Evolutionary conservation across 1,284 basidiomycete genomes (phyloP), one percentile per base, ranked within the genome.

Genomic region (Erythrobasidium hasegawianum): DNA sequence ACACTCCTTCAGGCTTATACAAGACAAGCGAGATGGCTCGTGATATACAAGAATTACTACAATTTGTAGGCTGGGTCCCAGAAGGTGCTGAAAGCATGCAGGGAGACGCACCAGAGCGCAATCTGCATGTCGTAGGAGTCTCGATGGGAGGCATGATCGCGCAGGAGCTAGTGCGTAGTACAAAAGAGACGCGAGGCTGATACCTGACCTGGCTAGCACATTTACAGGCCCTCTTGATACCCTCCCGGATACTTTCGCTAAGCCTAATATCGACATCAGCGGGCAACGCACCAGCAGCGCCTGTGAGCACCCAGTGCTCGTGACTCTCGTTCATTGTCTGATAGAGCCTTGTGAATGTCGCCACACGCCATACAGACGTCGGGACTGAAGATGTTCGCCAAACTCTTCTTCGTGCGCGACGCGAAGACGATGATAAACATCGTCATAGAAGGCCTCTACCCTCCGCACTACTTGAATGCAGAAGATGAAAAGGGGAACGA

Each of bases 1-100:
- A n/a, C 27, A 40, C 50, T n/a, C 54, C 61, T 33, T 40, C 38
- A 39, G 57, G 59, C 27, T 61, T 57, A 45, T 64, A 50, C 69
- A 87, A 87, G 40, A 89, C 89, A 11, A 82, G 82, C 52, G 85
- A 81, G 0, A 90, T 92, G 88, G 90, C 90, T 3, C 81, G 84
- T 68, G 91, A 94, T 71, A 80, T 81, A 2, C 78, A 89, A 40
- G 83, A 82, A 2, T 79, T 93, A 16, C 79, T 92, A 8, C 81
- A 91, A 69, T 82, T 85, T 70, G 69, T 93, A 1, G 85, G 83
- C 0, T 94, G 90, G 90, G 4, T 47, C 7, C 33, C 33, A 5
- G 33, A 33, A 33, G 33, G 11, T 33, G 11, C 33, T 11, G 33
- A 33, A 5, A 11, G 33, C 33, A 11, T 11, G 4, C 33, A 33